Conservation (phyloP, 805 yeast species). For the Saturnispora gosingensis region DNA sequence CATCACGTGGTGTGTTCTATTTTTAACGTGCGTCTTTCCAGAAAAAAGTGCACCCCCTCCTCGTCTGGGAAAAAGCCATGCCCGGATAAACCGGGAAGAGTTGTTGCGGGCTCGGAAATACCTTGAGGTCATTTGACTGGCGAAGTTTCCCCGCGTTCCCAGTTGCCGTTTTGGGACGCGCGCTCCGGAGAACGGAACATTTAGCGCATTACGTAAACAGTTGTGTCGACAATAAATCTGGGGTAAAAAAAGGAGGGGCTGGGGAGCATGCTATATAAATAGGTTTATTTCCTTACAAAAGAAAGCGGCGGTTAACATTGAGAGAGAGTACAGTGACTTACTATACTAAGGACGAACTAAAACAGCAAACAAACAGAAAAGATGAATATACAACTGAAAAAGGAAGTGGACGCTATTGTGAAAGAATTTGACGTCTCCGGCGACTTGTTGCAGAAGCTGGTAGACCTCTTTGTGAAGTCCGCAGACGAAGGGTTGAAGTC, state of each 20-base stretch:
- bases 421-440: conserved; percentile 34
- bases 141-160: not conserved
- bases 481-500: conserved; percentile 49
- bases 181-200: not conserved
- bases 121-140: not conserved
- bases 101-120: not conserved
- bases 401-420: conserved; percentile 26
- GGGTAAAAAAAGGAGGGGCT: not conserved
- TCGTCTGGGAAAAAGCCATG: not conserved
- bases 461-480: conserved; percentile 46
- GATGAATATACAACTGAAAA: conserved; percentile 5
- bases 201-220: not conserved
- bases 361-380: not conserved
- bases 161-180: not conserved
- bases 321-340: too few relatives aligned
- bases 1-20: not conserved
- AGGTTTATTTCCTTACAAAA: not conserved
- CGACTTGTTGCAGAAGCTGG: conserved; percentile 37
- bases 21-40: not conserved
- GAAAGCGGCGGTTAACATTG: too few relatives aligned
- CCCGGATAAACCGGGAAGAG: not conserved
- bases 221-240: not conserved
- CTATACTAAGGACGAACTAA: not conserved
- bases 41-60: not conserved
- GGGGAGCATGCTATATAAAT: not conserved